Evolutionary conservation across 192 early-diverging fungal genomes (phyloP), one percentile per base, ranked within the genome.

Genomic region (Bifiguratus adelaidae): DNA sequence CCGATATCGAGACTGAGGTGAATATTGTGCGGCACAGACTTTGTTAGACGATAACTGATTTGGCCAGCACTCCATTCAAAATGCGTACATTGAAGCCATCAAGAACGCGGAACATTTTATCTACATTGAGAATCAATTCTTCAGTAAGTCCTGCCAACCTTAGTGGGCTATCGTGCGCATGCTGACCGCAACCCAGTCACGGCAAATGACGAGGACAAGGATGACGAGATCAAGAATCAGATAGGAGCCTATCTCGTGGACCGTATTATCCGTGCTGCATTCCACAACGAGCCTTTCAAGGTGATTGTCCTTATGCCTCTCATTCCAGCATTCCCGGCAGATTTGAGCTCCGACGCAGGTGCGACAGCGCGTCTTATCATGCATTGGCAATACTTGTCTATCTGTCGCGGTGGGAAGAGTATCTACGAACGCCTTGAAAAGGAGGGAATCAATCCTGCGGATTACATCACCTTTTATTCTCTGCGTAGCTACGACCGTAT

Each of bases 81-180:
- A 76, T 21, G 89, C 88, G 7, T 92, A 92, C 53, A 60, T 76
- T 30, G 68, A 78, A 42, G 62, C 73, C 44, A 92, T 92, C 56
- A 50, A 55, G 22, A 63, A 68, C 23, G 74, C 89, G 20, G 63
- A 88, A 56, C 85, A 89, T 48, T 91, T 82, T 67, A 63, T 92
- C 24, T 89, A 92, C 58, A 92, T 92, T 52, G 89, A 92, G 53
- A 90, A 92, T 57, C 89, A 92, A 55, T 92, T 92, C 68, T 92
- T 92, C 53, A 79, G 85, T 75, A 65, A 68, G 54, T 51, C 12
- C 8, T 20, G 6, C 18, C 12, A 11, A 11, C 15, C 15, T 15
- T 11, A 20, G 16, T 40, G 6, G 37, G 16, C 13, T 40, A n/a
- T n/a, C n/a, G n/a, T n/a, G n/a, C n/a, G n/a, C n/a, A n/a, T n/a